Evolutionary conservation across 1,139 yeast genomes (phyloP).

Genomic region (Petasospora rhodanensis): DNA sequence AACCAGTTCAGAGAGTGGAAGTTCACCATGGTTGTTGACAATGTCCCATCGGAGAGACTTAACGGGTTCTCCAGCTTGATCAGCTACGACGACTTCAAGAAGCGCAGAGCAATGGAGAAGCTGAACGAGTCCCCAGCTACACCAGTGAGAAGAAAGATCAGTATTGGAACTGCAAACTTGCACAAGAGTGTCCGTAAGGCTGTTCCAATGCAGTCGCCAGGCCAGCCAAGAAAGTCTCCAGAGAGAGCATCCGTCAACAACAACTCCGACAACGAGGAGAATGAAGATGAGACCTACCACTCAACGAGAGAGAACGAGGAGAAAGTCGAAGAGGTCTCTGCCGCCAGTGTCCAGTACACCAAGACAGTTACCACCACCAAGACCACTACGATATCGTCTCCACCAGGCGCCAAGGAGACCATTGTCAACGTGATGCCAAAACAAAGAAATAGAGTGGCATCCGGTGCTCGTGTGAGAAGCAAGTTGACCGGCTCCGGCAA

Average conservation of each 20-base stretch:
- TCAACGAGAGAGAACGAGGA: conserved; percentile 19
- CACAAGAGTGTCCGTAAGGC: conserved; percentile 68
- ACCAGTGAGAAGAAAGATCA: conserved; percentile 67
- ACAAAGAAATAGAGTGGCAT: conserved; percentile 25
- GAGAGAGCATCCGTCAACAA: conserved; percentile 19
- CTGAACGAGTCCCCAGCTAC: conserved; percentile 52
- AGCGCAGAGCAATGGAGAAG: conserved; percentile 16
- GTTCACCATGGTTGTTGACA: conserved; percentile 82
- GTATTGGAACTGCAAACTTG: conserved; percentile 57
- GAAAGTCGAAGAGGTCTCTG: conserved; percentile 7
- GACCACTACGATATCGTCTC: conserved; percentile 43
- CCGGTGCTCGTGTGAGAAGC: conserved; percentile 31
- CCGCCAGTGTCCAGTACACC: conserved; percentile 40
- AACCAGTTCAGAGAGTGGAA: conserved; percentile 96
- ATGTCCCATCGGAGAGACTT: conserved; percentile 61
- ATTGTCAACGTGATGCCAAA: conserved; percentile 19
- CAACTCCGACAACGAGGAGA: conserved; percentile 19
- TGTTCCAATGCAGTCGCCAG: conserved; percentile 90
- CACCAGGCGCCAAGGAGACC: conserved; percentile 26
- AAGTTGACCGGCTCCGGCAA: conserved; percentile 19
- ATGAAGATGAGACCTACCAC: conserved; percentile 15
- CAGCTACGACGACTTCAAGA: conserved; percentile 31
- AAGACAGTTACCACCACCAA: conserved; percentile 47
- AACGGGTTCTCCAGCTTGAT: conserved; percentile 78
- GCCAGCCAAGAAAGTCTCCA: conserved; percentile 81